Conservation (phyloP, 2,329 filamentous ascomycete species). For the Teratosphaeriaceae sp. region DNA sequence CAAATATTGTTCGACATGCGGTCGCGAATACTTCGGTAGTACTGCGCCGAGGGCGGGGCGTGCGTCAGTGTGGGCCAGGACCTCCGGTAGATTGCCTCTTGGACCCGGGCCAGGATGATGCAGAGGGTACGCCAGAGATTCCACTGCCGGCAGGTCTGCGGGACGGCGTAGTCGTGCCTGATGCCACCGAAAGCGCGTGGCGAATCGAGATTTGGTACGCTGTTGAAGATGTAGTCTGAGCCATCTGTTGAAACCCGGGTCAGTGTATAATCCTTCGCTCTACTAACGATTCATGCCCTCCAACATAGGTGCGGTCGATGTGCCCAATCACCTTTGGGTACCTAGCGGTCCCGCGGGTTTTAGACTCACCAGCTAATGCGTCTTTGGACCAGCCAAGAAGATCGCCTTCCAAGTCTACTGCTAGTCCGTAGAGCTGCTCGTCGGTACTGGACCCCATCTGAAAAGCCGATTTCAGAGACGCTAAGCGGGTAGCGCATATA, state of each 20-base stretch:
- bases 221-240: slow-evolving; percentile 8
- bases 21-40: slow-evolving; percentile 7
- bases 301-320: no score
- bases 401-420: slow-evolving; percentile 10
- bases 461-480: slow-evolving; percentile 7
- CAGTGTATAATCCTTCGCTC: no score
- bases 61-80: slow-evolving; percentile 11
- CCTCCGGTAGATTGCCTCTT: slow-evolving; percentile 13
- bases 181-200: slow-evolving; percentile 8
- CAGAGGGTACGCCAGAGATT: slow-evolving; percentile 12
- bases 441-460: slow-evolving; percentile 2
- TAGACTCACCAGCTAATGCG: slow-evolving; percentile 1
- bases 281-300: no score
- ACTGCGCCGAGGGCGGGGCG: slow-evolving; percentile 5
- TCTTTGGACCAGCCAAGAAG: slow-evolving; percentile 11
- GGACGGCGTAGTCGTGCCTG: slow-evolving; percentile 9
- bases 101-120: slow-evolving; percentile 12
- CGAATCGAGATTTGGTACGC: slow-evolving; percentile 5
- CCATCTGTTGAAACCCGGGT: not conserved
- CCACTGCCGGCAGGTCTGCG: slow-evolving; percentile 9
- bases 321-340: no score
- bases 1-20: slow-evolving; percentile 14
- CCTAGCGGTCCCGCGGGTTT: no score
- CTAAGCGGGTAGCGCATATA: slow-evolving; percentile 8
- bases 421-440: slow-evolving; percentile 4